A percentile compares a stretch with the other conserved stretches of the same genome.
Evolutionary conservation across 208 protist genomes (phyloP).

Genomic region (Angomonas desouzai): DNA sequence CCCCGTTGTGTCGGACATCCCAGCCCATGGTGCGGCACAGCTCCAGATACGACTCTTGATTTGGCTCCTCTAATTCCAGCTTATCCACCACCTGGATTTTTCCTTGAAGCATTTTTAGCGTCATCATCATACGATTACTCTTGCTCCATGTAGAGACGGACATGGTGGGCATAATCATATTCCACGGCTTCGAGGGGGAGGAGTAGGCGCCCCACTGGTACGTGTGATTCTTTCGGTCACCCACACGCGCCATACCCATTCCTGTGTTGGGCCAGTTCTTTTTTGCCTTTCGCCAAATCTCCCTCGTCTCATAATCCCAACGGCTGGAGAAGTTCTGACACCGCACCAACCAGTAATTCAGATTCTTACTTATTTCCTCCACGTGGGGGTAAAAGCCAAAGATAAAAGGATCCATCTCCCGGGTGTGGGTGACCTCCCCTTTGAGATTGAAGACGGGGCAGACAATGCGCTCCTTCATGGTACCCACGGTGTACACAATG

Average conservation of each 20-base stretch:
- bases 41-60: conserved; percentile 70
- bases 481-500: conserved; percentile 77
- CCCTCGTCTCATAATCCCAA: conserved; percentile 87
- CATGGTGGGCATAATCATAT: conserved; percentile 89
- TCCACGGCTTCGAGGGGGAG: conserved; percentile 86
- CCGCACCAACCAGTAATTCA: conserved; percentile 85
- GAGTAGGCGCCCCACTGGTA: conserved; percentile 79
- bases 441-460: conserved; percentile 76
- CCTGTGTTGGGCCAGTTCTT: conserved; percentile 93
- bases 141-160: conserved; percentile 82
- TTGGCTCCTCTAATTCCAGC: conserved; percentile 75
- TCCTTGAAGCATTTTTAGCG: conserved; percentile 87
- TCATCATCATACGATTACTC: conserved; percentile 86
- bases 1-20: conserved; percentile 87
- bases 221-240: conserved; percentile 75
- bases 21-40: conserved; percentile 83
- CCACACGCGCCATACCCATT: conserved; percentile 85
- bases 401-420: conserved; percentile 88
- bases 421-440: conserved; percentile 78
- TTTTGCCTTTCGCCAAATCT: conserved; percentile 87
- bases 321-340: conserved; percentile 86
- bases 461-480: conserved; percentile 87
- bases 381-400: conserved; percentile 85
- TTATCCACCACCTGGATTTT: conserved; percentile 83
- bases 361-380: conserved; percentile 69